Base-by-base conservation (phyloP, 768 basidiomycete genomes). In the Boletellus ananas region DNA sequence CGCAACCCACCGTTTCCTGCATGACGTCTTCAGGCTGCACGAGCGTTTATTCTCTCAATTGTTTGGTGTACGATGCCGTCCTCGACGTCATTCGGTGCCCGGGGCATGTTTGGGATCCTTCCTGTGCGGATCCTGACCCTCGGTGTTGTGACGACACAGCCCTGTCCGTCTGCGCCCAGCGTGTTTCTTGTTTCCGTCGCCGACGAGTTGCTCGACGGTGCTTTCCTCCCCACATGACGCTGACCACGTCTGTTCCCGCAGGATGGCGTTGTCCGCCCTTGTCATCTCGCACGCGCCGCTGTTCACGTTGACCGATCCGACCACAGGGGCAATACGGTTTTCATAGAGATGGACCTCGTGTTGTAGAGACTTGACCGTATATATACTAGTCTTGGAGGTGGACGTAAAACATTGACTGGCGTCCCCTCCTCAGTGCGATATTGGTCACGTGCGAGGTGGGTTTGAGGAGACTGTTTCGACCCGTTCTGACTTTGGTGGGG, bases 221-320 rank as follows among this genome's bases (percentile, higher is more conserved):
- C 37, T 43, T 45, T 44, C 35, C 13, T 16, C 43, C 40, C 52
- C 46, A 54, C 58, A 51, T 58, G 51, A 57, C 40, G 47, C 58
- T 65, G 49, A 67, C 61, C 64, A 58, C 54, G 64, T 50, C 36
- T 57, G 41, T 58, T 57, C 60, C 43, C 60, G 63, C 56, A 70
- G 66, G 64, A 70, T 70, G 56, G 68, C 66, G 38, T 40, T 62
- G 47, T 66, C 68, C 41, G 68, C 57, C 36, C 56, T 68, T 13
- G 43, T 68, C 49, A 46, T 68, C 6, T 66, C 68, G 14, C 66
- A 68, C 42, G 62, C 57, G 52, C 62, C 68, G 31, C 40, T 68
- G 44, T 66, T 68, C 55, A 62, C 55, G 27, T 47, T 70, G 45
- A 64, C 68, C 46, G 68, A 68, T 55, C 63, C 66, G 37, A 51